Conservation (phyloP, 2,329 filamentous ascomycete species). For the Aphanoascus verrucosus region DNA sequence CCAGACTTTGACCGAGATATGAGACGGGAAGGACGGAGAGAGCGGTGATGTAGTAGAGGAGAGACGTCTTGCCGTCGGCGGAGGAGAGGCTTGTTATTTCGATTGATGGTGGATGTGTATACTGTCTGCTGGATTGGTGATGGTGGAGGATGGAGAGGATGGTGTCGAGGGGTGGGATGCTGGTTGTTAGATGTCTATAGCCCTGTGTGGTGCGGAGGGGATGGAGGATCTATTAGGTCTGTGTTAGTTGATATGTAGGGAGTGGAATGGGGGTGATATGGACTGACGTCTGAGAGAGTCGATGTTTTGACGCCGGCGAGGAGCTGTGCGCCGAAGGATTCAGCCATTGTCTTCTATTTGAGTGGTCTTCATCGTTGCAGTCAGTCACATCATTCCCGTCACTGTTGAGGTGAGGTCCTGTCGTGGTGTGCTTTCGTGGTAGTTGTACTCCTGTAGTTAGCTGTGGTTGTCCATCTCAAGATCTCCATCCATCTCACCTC, state of each 20-base stretch:
- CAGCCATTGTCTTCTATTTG: constrained; percentile 8
- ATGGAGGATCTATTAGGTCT: not conserved
- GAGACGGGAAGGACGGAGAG: constrained; percentile 40
- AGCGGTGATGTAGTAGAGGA: constrained; percentile 48
- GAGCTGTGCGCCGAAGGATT: constrained; percentile 42
- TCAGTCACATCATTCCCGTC: not conserved
- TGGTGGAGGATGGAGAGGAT: not conserved
- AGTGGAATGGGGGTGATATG: not conserved
- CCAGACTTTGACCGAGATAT: constrained; percentile 31
- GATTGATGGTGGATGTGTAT: constrained; percentile 32
- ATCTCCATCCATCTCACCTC: no score
- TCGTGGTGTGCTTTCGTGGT: no score
- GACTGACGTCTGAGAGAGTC: constrained; percentile 41
- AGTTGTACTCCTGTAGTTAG: no score
- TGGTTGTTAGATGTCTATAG: not conserved
- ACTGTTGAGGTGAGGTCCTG: no score
- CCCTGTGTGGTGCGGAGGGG: not conserved
- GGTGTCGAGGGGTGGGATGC: constrained; percentile 8
- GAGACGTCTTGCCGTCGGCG: constrained; percentile 47
- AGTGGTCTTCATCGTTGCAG: not conserved
- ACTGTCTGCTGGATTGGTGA: not conserved
- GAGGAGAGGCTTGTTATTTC: constrained; percentile 45
- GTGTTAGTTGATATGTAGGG: not conserved
- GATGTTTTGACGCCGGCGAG: constrained; percentile 42
- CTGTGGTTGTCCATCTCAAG: no score